Conservation (phyloP, 1,284 basidiomycete species). For the Irpex sp. region DNA sequence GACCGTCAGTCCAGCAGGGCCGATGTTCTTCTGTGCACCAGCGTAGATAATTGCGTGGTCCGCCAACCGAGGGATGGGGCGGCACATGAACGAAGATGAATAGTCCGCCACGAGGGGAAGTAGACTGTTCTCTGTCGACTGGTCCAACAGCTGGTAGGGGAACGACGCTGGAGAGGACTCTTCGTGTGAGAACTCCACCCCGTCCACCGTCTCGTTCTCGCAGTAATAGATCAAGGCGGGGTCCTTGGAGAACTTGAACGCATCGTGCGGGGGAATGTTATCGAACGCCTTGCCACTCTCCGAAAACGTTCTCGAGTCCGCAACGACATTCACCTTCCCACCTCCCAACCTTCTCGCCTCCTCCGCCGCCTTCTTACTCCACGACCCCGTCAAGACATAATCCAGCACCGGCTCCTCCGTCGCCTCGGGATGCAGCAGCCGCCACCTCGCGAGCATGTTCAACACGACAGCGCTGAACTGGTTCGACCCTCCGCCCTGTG, state of each 20-base stretch:
- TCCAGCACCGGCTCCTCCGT: constrained; percentile 65
- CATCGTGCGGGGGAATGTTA: constrained; percentile 69
- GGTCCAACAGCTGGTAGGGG: constrained; percentile 72
- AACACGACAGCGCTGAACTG: constrained; percentile 90
- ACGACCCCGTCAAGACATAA: constrained; percentile 89
- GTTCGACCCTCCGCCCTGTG: constrained; percentile 87
- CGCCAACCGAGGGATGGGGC: constrained; percentile 85
- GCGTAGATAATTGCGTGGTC: constrained; percentile 95
- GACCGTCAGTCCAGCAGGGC: constrained; percentile 91
- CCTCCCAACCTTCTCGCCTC: constrained; percentile 67
- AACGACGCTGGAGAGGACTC: constrained; percentile 61
- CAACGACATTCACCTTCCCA: constrained; percentile 64
- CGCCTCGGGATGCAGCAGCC: constrained; percentile 60
- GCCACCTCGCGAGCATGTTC: constrained; percentile 83
- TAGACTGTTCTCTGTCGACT: constrained; percentile 25
- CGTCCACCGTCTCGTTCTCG: constrained; percentile 99
- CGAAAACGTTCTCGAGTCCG: constrained; percentile 60
- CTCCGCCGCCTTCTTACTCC: constrained; percentile 83
- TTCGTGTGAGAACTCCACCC: constrained; percentile 82
- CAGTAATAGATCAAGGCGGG: constrained; percentile 97
- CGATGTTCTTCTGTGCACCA: constrained; percentile 99
- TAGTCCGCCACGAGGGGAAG: constrained; percentile 93
- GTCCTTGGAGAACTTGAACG: constrained; percentile 76
- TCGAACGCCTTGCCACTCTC: constrained; percentile 74
- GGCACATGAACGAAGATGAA: constrained; percentile 95